Evolutionary conservation across 352 stramenopile genomes (phyloP).

Genomic region (Saprolegnia diclina): DNA sequence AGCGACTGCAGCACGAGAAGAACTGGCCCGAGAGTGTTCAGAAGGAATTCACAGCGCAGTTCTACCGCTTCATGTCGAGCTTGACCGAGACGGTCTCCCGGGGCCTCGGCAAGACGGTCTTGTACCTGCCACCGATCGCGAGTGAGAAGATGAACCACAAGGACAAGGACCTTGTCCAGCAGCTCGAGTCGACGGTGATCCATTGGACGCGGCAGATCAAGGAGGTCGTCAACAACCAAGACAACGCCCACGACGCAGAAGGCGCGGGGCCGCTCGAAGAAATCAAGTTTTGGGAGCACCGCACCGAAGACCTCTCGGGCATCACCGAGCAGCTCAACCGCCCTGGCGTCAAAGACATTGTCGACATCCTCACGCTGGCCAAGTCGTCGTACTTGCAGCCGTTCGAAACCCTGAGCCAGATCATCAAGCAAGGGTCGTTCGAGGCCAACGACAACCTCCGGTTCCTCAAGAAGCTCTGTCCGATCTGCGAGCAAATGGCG

Average conservation of each 20-base stretch:
- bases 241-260: slow-evolving; percentile 88
- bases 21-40: slow-evolving; percentile 90
- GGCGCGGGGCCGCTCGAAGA: slow-evolving; percentile 89
- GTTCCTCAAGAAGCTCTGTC: slow-evolving; percentile 90
- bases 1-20: slow-evolving; percentile 70
- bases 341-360: slow-evolving; percentile 86
- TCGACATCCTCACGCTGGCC: slow-evolving; percentile 75
- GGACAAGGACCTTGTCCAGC: slow-evolving; percentile 93
- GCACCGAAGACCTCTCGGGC: slow-evolving; percentile 87
- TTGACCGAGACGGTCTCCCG: slow-evolving; percentile 91
- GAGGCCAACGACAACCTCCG: slow-evolving; percentile 93
- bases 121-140: slow-evolving; percentile 87
- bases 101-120: slow-evolving; percentile 87
- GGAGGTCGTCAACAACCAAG: slow-evolving; percentile 94
- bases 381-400: slow-evolving; percentile 92
- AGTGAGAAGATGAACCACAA: slow-evolving; percentile 81
- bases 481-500: slow-evolving; percentile 86
- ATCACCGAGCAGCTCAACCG: slow-evolving; percentile 92
- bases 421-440: slow-evolving; percentile 88
- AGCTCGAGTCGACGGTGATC: slow-evolving; percentile 95
- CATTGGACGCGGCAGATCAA: slow-evolving; percentile 97
- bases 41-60: slow-evolving; percentile 92
- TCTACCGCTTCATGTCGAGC: slow-evolving; percentile 93
- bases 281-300: slow-evolving; percentile 94
- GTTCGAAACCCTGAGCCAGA: slow-evolving; percentile 89